Conservation (phyloP, 192 early-diverging fungal genomes). For the Umbelopsis sp. region DNA sequence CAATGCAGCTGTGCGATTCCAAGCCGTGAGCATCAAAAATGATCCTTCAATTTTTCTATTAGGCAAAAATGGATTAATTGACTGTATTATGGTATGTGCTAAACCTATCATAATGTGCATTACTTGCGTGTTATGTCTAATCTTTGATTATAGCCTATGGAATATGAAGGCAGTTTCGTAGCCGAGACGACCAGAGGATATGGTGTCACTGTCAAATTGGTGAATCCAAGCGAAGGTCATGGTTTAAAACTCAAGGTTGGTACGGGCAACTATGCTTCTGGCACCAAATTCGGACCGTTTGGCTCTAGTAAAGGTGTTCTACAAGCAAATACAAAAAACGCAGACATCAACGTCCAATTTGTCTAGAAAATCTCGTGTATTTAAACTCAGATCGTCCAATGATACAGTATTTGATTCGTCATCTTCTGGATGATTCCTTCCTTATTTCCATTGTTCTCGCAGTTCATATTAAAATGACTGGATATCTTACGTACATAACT, state of each 20-base stretch:
- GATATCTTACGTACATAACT: background rate
- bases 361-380: background rate
- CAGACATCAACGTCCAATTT: background rate
- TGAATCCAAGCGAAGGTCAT: background rate
- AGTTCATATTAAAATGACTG: background rate
- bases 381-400: background rate
- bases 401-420: constrained; percentile 7
- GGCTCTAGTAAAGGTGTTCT: background rate
- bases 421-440: constrained; percentile 12
- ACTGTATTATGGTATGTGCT: no score
- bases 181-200: background rate
- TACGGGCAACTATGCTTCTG: background rate
- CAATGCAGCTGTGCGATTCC: no score
- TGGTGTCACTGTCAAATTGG: background rate
- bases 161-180: background rate
- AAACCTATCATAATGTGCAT: no score
- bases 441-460: background rate
- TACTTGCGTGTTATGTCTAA: no score
- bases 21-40: no score
- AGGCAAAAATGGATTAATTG: no score
- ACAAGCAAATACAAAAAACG: background rate
- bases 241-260: background rate
- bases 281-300: background rate
- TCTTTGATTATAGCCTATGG: background rate
- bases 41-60: no score